A percentile compares a stretch with the other conserved stretches of the same genome.
Conservation (phyloP, 1,284 basidiomycete species). For the Marasmius tenuissimus region DNA sequence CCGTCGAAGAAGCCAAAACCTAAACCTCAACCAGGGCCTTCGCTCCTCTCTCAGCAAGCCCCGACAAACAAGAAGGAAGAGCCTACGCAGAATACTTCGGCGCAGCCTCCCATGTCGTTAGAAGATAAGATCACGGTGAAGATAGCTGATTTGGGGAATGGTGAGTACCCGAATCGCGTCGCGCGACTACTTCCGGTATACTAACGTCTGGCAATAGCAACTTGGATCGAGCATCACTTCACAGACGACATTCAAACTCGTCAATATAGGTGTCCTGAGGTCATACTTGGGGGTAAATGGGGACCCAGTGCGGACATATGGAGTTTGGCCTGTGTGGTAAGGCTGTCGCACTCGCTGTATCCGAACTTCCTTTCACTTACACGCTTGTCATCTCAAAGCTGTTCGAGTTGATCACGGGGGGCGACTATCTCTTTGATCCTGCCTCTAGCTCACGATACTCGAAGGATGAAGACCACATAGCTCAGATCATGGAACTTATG, state of each 20-base stretch:
- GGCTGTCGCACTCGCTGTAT: constrained; percentile 26
- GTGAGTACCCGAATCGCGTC: constrained; percentile 37
- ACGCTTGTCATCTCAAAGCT: constrained; percentile 49
- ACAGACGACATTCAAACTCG: constrained; percentile 97
- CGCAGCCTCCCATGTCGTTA: constrained; percentile 1
- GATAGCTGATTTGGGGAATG: constrained; percentile 97
- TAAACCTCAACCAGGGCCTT: constrained; percentile 60
- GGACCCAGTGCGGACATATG: constrained; percentile 94
- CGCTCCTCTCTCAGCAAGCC: constrained; percentile 80
- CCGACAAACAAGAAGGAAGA: constrained; percentile 26
- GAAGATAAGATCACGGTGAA: constrained; percentile 94
- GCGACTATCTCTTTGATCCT: constrained; percentile 90
- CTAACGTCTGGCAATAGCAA: constrained; percentile 41
- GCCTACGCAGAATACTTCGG: background rate
- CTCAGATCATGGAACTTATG: constrained; percentile 96
- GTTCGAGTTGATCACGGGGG: constrained; percentile 88
- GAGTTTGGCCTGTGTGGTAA: constrained; percentile 92
- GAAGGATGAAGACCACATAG: constrained; percentile 95
- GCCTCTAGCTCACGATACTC: constrained; percentile 74
- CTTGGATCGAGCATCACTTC: constrained; percentile 90
- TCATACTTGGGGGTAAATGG: constrained; percentile 94
- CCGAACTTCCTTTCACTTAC: constrained; percentile 1
- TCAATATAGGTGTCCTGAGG: constrained; percentile 97
- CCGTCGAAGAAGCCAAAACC: constrained; percentile 18
- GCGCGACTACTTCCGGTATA: background rate